Evolutionary conservation across 1,139 yeast species (phyloP), one percentile per base, ranked within the genome.

Genomic region (Zygosaccharomyces sapae): DNA sequence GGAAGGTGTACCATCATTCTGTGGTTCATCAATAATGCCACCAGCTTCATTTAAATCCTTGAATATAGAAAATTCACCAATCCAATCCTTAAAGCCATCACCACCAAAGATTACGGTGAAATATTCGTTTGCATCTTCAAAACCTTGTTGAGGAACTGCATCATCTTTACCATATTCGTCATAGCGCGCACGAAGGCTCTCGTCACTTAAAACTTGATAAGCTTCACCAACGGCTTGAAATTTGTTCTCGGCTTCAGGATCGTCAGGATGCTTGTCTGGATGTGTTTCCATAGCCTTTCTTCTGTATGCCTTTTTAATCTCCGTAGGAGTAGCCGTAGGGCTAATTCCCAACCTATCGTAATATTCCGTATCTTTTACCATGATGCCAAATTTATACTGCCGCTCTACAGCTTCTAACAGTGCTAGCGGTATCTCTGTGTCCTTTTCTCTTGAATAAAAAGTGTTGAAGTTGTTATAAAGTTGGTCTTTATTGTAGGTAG

Each of bases 261-360:
- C 86, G 58, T 83, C 80, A 5, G 97, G 97, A 62, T 92, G 89
- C 71, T 92, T 92, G 67, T 92, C 98, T 0, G 98, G 98, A 67
- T 92, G 98, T 54, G 89, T 84, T 49, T 71, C 74, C 65, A 92
- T 83, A 6, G 97, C 97, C 63, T 83, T 82, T 66, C 84, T 85
- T 52, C 98, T 76, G 69, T 92, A 92, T 0, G 97, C 96, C 67
- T 87, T 88, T 67, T 92, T 94, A 68, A 92, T 90, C 49, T 88
- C 95, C 25, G 81, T 73, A 4, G 85, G 79, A 1, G 90, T 79
- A 34, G 98, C 97, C 24, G 78, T 79, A 3, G 84, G 75, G 37
- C 70, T 55, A 31, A 94, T 75, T 18, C 79, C 87, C 53, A 92
- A 73, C 33, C 82, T 66, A 57, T 92, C 97, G 65, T 92, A 92